Conservation (phyloP, 495 filamentous ascomycete species). For the Aspergillus sclerotiicarbonarius region DNA sequence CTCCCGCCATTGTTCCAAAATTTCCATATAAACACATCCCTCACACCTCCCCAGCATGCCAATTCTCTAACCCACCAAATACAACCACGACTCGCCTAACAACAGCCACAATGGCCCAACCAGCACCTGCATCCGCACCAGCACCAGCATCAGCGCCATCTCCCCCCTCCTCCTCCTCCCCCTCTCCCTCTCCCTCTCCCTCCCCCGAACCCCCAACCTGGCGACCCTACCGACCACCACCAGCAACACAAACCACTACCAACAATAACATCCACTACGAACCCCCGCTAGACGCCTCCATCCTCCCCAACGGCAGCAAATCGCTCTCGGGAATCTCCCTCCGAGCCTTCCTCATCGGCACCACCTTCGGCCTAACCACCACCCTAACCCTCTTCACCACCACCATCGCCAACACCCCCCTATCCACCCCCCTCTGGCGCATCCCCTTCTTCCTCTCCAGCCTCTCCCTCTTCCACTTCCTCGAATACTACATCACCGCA, state of each 20-base stretch:
- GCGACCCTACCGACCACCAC: slow-evolving; percentile 3
- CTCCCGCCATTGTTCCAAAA: slow-evolving; percentile 3
- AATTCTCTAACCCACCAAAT: background rate
- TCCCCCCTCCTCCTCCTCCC: background rate
- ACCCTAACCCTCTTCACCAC: slow-evolving; percentile 41
- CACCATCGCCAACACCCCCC: slow-evolving; percentile 26
- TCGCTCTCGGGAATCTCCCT: slow-evolving; percentile 78
- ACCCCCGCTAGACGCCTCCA: slow-evolving; percentile 27
- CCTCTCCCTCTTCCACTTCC: slow-evolving; percentile 86
- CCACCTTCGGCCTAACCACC: slow-evolving; percentile 44
- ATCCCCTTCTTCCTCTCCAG: slow-evolving; percentile 73
- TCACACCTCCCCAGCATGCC: background rate
- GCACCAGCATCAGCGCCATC: background rate
- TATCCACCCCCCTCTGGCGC: slow-evolving; percentile 66
- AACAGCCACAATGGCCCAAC: background rate
- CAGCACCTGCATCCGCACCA: background rate
- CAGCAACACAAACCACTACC: background rate
- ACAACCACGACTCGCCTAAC: background rate
- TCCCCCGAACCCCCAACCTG: slow-evolving; percentile 2
- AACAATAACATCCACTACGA: slow-evolving; percentile 1
- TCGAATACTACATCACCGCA: slow-evolving; percentile 91
- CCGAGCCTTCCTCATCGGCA: slow-evolving; percentile 63
- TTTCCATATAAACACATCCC: background rate
- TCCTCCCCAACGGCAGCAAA: slow-evolving; percentile 57
- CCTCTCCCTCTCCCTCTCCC: background rate